These are phyloP conservation scores for Exophiala oligosperma DNA, from an alignment of 2,329 filamentous ascomycete species.

Conservation along the genomic window DNA sequence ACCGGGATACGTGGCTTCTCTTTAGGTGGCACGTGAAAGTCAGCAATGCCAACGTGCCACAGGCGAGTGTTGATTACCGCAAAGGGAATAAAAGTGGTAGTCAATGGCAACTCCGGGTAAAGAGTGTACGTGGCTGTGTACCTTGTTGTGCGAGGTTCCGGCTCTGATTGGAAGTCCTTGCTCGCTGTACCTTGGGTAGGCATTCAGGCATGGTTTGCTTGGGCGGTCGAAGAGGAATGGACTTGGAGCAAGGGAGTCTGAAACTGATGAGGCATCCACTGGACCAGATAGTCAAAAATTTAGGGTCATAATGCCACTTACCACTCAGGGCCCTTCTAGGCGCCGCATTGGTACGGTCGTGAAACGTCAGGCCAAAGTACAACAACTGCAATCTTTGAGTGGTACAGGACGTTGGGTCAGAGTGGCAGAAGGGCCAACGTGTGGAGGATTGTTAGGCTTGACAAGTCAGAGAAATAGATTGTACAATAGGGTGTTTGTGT, in stretches of 20 bases:
- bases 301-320: too few relatives aligned
- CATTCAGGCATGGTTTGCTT: neutral
- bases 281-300: neutral
- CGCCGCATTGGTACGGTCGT: too few relatives aligned
- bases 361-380: too few relatives aligned
- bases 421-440: neutral
- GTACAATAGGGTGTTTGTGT: neutral
- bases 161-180: neutral
- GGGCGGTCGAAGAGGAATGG: neutral
- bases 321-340: too few relatives aligned
- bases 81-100: neutral
- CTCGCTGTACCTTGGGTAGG: neutral
- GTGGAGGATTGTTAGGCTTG: neutral
- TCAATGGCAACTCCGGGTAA: neutral
- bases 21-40: neutral
- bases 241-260: neutral
- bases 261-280: neutral
- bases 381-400: too few relatives aligned
- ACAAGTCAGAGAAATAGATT: neutral
- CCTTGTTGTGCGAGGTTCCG: neutral
- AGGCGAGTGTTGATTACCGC: neutral
- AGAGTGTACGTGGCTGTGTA: conserved; percentile 1
- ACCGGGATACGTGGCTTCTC: too few relatives aligned
- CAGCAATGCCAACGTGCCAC: neutral
- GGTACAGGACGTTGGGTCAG: neutral